These are phyloP conservation scores for Hemisphaericaspora xylofermentans DNA, from an alignment of 1,139 yeast species.

Conservation along the genomic window DNA sequence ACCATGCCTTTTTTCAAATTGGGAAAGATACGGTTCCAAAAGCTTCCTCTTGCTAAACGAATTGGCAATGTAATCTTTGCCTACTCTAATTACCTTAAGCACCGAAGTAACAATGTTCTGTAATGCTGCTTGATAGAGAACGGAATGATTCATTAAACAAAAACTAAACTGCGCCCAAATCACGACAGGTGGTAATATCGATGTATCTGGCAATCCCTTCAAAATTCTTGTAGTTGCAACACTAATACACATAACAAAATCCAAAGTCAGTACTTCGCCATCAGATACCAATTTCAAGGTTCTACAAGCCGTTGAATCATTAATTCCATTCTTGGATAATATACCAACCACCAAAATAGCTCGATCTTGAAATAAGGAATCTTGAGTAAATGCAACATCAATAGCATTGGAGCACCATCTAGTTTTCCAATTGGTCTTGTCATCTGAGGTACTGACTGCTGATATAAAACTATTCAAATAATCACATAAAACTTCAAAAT, in stretches of 20 bases:
- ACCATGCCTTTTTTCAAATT: slow-evolving; percentile 47
- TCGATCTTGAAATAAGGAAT: slow-evolving; percentile 67
- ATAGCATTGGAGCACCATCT: slow-evolving; percentile 70
- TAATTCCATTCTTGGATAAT: slow-evolving; percentile 61
- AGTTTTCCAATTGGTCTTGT: slow-evolving; percentile 60
- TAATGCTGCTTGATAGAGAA: slow-evolving; percentile 56
- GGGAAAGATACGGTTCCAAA: slow-evolving; percentile 43
- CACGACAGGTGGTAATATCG: slow-evolving; percentile 54
- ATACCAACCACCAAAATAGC: slow-evolving; percentile 75
- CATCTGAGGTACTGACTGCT: slow-evolving; percentile 52
- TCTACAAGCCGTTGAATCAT: slow-evolving; percentile 57
- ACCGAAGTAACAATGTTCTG: slow-evolving; percentile 36
- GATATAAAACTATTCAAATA: slow-evolving; percentile 53
- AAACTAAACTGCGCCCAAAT: slow-evolving; percentile 62
- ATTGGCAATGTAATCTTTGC: slow-evolving; percentile 23
- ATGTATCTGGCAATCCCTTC: slow-evolving; percentile 57
- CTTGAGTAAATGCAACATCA: slow-evolving; percentile 60
- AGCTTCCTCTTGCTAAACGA: slow-evolving; percentile 40
- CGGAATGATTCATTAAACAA: slow-evolving; percentile 34
- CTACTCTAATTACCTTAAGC: slow-evolving; percentile 25
- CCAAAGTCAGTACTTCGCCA: slow-evolving; percentile 26
- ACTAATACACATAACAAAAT: slow-evolving; percentile 36
- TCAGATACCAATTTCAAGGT: slow-evolving; percentile 31
- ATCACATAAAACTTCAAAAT: slow-evolving; percentile 66
- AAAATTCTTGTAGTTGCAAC: slow-evolving; percentile 60